Evolutionary conservation across 768 basidiomycete species (phyloP), one percentile per base, ranked within the genome.

Genomic region (Boletus sp.): DNA sequence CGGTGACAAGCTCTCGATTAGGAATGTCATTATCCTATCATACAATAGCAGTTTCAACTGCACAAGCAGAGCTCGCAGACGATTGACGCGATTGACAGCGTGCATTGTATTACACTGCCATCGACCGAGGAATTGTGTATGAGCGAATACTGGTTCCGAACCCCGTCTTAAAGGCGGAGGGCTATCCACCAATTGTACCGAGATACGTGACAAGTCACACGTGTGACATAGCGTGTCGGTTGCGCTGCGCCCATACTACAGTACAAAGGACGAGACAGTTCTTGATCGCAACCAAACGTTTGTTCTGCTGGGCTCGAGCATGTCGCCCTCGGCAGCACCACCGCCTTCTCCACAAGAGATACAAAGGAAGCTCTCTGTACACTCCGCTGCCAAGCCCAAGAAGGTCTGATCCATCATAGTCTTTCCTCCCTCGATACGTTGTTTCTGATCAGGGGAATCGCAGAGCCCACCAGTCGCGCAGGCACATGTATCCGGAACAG

Each of bases 281-380:
- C 64, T 53, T 54, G 63, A 59, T 61, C 46, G 55, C 61, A 28
- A 59, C 68, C 58, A 49, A 46, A 40, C 37, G 20, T 5, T 36
- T n/a, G 37, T 47, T 52, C 50, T 55, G 49, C 60, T 40, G 50
- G 35, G 62, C 59, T 47, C 30, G 50, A 59, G 37, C 33, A 72
- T 71, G 69, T 63, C 67, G 47, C 59, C 63, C 52, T 68, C 72
- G 46, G 49, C 68, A 46, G 72, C 65, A 40, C 53, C 87, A 14
- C 89, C 92, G 5, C 93, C 91, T 8, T 87, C 92, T 12, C 86
- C 87, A 15, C 91, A 92, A 70, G 93, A 95, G 76, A 84, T 95
- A 17, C 82, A 90, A 56, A 80, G 91, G 62, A 94, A 94, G 69
- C 83, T 95, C 7, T 92, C 90, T 3, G 81, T 91, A 18, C 87